A percentile compares a stretch with the other conserved stretches of the same genome.
These are phyloP conservation scores for Stagonosporopsis chrysanthemi DNA, from an alignment of 2,329 filamentous ascomycete genomes.

Conservation along the genomic window DNA sequence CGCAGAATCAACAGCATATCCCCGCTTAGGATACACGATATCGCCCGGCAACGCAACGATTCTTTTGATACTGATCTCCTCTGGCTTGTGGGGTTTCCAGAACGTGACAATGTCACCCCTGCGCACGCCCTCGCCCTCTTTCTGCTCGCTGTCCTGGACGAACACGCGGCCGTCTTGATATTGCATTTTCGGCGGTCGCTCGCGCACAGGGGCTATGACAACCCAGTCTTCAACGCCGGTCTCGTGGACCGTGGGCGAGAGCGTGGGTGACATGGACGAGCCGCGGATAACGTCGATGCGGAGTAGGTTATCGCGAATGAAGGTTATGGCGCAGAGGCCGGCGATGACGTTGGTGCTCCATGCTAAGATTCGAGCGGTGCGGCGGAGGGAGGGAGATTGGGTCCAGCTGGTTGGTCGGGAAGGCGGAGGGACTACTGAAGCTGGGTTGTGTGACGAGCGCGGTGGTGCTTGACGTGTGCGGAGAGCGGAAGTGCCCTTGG, in stretches of 20 bases:
- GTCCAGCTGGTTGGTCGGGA: slow-evolving; percentile 18
- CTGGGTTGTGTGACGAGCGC: slow-evolving; percentile 3
- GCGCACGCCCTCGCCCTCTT: slow-evolving; percentile 42
- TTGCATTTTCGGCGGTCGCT: slow-evolving; percentile 24
- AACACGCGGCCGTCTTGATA: slow-evolving; percentile 13
- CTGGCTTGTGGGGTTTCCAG: slow-evolving; percentile 68
- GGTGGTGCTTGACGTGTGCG: slow-evolving; percentile 8
- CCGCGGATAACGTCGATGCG: slow-evolving; percentile 51
- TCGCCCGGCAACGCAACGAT: slow-evolving; percentile 85
- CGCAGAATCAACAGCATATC: slow-evolving; percentile 56
- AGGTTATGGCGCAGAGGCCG: slow-evolving; percentile 27
- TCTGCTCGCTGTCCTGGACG: background rate
- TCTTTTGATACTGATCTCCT: slow-evolving; percentile 78
- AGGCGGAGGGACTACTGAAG: background rate
- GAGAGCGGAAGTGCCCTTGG: background rate
- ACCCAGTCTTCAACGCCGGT: slow-evolving; percentile 51
- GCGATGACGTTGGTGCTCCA: slow-evolving; percentile 27
- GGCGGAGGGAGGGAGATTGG: slow-evolving; percentile 13
- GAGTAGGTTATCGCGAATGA: slow-evolving; percentile 53
- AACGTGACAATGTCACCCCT: slow-evolving; percentile 57
- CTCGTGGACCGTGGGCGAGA: slow-evolving; percentile 52
- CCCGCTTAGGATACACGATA: slow-evolving; percentile 60
- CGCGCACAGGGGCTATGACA: slow-evolving; percentile 42
- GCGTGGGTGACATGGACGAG: slow-evolving; percentile 55
- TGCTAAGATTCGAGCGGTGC: slow-evolving; percentile 19